Evolutionary conservation across 768 basidiomycete species (phyloP), one percentile per base, ranked within the genome.

Genomic region (Suillus cothurnatus): DNA sequence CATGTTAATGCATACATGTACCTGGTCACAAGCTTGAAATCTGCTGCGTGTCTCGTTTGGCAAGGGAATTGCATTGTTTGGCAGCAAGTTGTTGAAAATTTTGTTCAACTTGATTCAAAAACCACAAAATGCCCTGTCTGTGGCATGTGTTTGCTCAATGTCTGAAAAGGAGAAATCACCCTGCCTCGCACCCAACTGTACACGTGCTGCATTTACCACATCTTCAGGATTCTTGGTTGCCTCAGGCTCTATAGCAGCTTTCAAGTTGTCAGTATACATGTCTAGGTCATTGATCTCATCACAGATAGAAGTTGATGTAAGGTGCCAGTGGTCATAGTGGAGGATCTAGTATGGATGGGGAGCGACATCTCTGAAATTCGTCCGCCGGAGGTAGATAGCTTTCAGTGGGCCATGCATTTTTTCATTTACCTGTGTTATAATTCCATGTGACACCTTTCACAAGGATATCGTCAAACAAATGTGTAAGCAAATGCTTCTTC

Each of bases 41-140:
- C 45, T 47, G 2, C 2, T 47, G 45, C n/a, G 5, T 23, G 45
- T 47, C 45, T 47, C n/a, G 11, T 47, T 47, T 1, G n/a, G 45
- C 1, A 47, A 47, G 45, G 45, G n/a, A 47, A 47, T 47, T n/a
- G 21, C 45, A 47, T 47, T 2, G n/a, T 47, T 47, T 1, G 12
- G 45, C n/a, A 47, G 45, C 5, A 0, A 47, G 45, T 47, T 2
- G 5, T 47, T 47, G n/a, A 47, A 14, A 47, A 47, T 47, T n/a
- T 23, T 2, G 45, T 47, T 47, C 45, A 47, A 47, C n/a, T 47
- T 47, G 45, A 47, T 47, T 47, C 12, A n/a, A 2, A 47, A 47
- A 47, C 45, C 45, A 47, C n/a, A 47, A 47, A 47, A 47, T 47
- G 45, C 45, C 45, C 45, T 47, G 45, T 47, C 45, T 47, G 45